Evolutionary conservation across 2,329 filamentous ascomycete species (phyloP), one percentile per base, ranked within the genome.

Genomic region (Ceratocystis colombiana): DNA sequence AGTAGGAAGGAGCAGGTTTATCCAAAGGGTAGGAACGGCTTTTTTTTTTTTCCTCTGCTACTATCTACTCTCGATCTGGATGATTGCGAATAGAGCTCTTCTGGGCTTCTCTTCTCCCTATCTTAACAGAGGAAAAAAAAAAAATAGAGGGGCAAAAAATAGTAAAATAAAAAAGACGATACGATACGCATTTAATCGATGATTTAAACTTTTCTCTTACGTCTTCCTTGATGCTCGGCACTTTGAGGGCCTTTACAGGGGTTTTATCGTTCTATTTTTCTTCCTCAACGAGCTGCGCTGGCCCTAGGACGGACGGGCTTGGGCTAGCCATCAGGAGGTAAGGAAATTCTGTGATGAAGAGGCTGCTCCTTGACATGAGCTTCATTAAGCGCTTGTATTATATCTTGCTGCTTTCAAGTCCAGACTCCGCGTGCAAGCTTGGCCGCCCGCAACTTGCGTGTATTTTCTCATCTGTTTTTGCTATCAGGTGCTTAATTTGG

Each of bases 171-270:
- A 41, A 12, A 41, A 12, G 12, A 41, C 10, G 37, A 48, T n/a
- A 41, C 10, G 37, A 48, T n/a, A 20, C 20, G 48, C 5, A 50
- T 50, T 50, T 50, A 50, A 50, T 22, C 48, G 48, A 12, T 17
- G 3, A 57, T 57, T 57, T 57, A 57, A 57, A 28, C 53, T 57
- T 57, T 62, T 30, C 22, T 62, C 46, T 62, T 62, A 57, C 53
- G 53, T 57, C 53, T 46, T 63, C 61, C 22, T 63, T 25, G 37
- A 45, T 22, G 20, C 33, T 45, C 61, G 61, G 44, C 44, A 63
- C 44, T 50, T 57, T 57, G 22, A n/a, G 53, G n/a, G 25, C 28
- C 30, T 7, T 30, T 57, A 17, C 53, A 57, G 53, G 53, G 53
- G 7, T 57, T 28, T 1, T 57, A 30, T 63, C 61, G 44, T 50